phyloP scores from a whole-genome alignment of 2,329 filamentous ascomycete species.

The Herpotrichia juniperi region DNA sequence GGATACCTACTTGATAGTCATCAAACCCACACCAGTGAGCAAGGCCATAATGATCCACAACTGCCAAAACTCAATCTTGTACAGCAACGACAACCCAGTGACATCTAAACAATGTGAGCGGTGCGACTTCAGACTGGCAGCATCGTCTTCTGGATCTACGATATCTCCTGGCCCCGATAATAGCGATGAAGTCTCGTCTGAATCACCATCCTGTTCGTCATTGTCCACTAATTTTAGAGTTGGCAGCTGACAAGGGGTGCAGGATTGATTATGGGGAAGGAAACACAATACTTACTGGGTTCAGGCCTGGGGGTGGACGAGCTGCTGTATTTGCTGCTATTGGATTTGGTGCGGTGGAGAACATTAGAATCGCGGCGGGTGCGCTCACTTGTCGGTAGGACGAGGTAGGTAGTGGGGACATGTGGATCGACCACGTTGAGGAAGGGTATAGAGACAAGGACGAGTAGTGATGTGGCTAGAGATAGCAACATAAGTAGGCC shows the following conservation, averaged over 20 bases:
- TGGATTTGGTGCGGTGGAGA: conserved; percentile 55
- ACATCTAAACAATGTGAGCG: conserved; percentile 87
- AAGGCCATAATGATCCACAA: conserved; percentile 86
- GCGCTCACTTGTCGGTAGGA: conserved; percentile 59
- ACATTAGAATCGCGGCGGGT: conserved; percentile 51
- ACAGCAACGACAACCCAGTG: conserved; percentile 77
- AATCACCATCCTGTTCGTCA: conserved; percentile 49
- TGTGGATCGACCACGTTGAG: conserved; percentile 74
- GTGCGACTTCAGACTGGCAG: conserved; percentile 69
- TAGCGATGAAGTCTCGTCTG: conserved; percentile 81
- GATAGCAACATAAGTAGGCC: conserved; percentile 81
- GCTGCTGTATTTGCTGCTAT: conserved; percentile 50
- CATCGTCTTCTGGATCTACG: conserved; percentile 48
- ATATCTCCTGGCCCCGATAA: conserved; percentile 70
- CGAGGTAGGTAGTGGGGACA: conserved; percentile 61
- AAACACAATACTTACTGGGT: conserved; percentile 65
- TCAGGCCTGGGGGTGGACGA: conserved; percentile 53
- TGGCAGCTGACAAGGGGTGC: conserved; percentile 36
- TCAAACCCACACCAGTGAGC: conserved; percentile 90
- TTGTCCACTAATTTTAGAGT: conserved; percentile 39
- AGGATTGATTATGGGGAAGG: conserved; percentile 12
- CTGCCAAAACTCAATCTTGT: conserved; percentile 84
- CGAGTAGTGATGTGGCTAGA: conserved; percentile 77
- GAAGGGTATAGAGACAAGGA: conserved; percentile 82
- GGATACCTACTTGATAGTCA: conserved; percentile 92